Conservation (phyloP, 345 rosid species). For the Citrus unshiu region DNA sequence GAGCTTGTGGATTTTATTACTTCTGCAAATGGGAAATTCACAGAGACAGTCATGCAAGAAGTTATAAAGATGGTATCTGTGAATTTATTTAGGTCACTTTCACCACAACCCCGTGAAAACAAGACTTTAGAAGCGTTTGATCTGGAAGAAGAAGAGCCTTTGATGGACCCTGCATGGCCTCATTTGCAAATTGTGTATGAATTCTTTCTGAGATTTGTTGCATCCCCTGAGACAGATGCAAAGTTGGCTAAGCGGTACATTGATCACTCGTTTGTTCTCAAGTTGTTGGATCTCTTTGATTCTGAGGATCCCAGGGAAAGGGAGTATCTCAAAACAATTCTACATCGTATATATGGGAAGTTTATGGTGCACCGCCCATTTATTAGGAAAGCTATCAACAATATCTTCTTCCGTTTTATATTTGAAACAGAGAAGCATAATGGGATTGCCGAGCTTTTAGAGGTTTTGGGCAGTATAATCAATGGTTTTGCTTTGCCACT, state of each 20-base stretch:
- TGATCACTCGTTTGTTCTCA: conserved; percentile 59
- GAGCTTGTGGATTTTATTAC: conserved; percentile 70
- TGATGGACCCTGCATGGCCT: conserved; percentile 79
- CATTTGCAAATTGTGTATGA: conserved; percentile 75
- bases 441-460: conserved; percentile 70
- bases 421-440: conserved; percentile 73
- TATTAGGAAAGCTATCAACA: conserved; percentile 65
- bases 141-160: conserved; percentile 71
- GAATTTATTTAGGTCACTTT: conserved; percentile 57
- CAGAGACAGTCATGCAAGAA: conserved; percentile 55
- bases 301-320: conserved; percentile 78
- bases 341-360: conserved; percentile 69
- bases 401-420: conserved; percentile 58
- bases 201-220: conserved; percentile 65
- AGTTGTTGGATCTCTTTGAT: conserved; percentile 61
- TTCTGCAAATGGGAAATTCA: conserved; percentile 51
- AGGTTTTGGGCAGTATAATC: conserved; percentile 69
- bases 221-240: conserved; percentile 73
- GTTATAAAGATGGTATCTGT: conserved; percentile 57
- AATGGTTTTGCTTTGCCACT: conserved; percentile 76
- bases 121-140: conserved; percentile 60
- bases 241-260: conserved; percentile 66
- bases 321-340: conserved; percentile 62
- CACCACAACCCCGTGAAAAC: conserved; percentile 61
- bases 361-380: conserved; percentile 75